phyloP scores from a whole-genome alignment of 768 basidiomycete genomes.

The Boletus tylopilopsis region DNA sequence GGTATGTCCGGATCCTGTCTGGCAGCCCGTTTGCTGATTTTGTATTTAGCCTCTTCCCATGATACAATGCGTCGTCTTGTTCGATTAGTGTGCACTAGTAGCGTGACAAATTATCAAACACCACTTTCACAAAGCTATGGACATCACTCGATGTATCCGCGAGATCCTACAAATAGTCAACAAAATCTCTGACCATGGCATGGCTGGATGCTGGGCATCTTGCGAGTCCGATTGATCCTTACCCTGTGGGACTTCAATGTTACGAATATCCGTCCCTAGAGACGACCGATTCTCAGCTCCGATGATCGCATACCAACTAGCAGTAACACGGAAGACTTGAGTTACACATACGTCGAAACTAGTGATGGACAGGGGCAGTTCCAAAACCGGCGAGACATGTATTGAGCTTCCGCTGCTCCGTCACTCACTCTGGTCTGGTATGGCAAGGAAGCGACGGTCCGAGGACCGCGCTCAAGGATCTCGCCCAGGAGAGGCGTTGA shows the following conservation, averaged over 20 bases:
- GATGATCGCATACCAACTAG: too few species aligned
- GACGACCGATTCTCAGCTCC: too few species aligned
- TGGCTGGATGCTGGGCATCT: too few species aligned
- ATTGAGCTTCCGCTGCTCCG: background rate
- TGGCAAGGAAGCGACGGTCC: constrained; percentile 5
- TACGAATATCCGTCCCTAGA: too few species aligned
- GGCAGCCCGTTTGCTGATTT: constrained; percentile 3
- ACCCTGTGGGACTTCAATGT: too few species aligned
- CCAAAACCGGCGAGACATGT: constrained; percentile 4
- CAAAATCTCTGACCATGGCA: too few species aligned
- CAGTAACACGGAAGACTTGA: too few species aligned
- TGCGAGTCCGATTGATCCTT: too few species aligned
- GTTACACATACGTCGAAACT: too few species aligned
- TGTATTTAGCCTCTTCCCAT: background rate
- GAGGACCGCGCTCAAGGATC: background rate
- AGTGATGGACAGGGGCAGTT: constrained; percentile 3
- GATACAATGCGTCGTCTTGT: background rate
- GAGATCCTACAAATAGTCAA: too few species aligned
- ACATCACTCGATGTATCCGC: too few species aligned
- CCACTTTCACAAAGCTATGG: constrained; percentile 7
- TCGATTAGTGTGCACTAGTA: constrained; percentile 2
- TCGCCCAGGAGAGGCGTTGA: background rate
- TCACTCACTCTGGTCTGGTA: background rate
- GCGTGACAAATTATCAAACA: constrained; percentile 3
- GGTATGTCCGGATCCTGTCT: constrained; percentile 5